Evolutionary conservation across 352 stramenopile species (phyloP).

Genomic region (Saprolegnia parasitica): DNA sequence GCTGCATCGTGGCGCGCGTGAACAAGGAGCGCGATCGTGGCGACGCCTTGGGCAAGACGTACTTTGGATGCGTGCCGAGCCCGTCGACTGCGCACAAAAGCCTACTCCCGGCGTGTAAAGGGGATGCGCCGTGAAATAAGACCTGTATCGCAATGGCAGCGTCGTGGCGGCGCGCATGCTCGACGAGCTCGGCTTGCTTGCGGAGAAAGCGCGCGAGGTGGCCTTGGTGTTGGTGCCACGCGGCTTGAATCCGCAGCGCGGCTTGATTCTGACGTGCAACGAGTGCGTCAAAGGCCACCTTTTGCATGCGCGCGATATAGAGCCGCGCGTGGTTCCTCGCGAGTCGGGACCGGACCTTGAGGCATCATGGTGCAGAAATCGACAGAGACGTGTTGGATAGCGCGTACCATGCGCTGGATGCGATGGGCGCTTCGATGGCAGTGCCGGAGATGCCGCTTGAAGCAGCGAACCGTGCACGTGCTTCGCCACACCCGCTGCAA

Average conservation of each 20-base stretch:
- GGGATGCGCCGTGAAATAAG: neutral
- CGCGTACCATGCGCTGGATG: constrained; percentile 24
- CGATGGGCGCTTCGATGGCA: neutral
- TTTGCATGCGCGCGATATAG: constrained; percentile 18
- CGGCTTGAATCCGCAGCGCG: constrained; percentile 11
- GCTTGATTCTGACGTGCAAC: constrained; percentile 11
- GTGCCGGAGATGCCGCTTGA: neutral
- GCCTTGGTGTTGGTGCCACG: constrained; percentile 9
- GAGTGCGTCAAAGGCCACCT: constrained; percentile 6
- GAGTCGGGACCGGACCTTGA: constrained; percentile 16
- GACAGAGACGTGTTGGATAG: neutral
- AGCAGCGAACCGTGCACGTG: constrained; percentile 1
- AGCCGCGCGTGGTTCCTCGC: neutral
- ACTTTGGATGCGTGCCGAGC: neutral
- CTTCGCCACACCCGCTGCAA: constrained; percentile 13
- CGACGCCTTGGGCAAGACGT: constrained; percentile 2
- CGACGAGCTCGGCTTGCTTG: neutral
- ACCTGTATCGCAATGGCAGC: constrained; percentile 19
- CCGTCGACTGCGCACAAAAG: constrained; percentile 9
- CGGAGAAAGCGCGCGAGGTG: constrained; percentile 7
- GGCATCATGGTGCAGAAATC: neutral
- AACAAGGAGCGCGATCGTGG: neutral
- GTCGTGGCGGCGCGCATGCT: neutral
- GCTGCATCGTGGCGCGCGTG: constrained; percentile 5
- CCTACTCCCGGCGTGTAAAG: neutral